phyloP scores from a whole-genome alignment of 345 rosid genomes.

The Linum lewisii region DNA sequence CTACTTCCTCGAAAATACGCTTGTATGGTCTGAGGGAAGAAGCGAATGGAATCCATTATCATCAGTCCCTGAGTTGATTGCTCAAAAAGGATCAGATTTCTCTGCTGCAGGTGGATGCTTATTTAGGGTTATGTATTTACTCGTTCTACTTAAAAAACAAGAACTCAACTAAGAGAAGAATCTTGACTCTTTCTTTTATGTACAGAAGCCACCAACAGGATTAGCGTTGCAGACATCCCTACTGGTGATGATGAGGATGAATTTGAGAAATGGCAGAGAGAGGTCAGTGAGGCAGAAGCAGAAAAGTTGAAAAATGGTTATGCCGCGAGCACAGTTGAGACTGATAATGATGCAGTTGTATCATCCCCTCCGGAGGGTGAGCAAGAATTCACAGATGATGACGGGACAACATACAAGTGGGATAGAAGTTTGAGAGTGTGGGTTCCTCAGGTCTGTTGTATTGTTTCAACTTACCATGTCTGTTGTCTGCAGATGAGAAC shows the following conservation, averaged over 20 bases:
- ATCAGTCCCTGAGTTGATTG: slow-evolving; percentile 50
- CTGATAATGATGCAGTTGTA: slow-evolving; percentile 30
- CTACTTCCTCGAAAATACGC: slow-evolving; percentile 53
- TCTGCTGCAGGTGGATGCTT: slow-evolving; percentile 31
- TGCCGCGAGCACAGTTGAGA: slow-evolving; percentile 23
- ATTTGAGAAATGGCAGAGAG: slow-evolving; percentile 86
- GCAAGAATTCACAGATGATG: slow-evolving; percentile 92
- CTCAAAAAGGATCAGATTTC: slow-evolving; percentile 23
- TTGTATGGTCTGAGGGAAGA: slow-evolving; percentile 84
- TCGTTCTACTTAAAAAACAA: too few relatives aligned
- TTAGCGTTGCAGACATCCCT: slow-evolving; percentile 30
- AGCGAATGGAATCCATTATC: slow-evolving; percentile 79
- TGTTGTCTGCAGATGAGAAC: too few relatives aligned
- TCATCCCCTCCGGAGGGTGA: slow-evolving; percentile 78
- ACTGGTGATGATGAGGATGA: slow-evolving; percentile 45
- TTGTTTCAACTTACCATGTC: background rate
- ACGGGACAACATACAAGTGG: slow-evolving; percentile 88
- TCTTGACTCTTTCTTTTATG: slow-evolving; percentile 9
- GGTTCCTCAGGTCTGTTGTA: slow-evolving; percentile 81
- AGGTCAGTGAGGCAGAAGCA: slow-evolving; percentile 64
- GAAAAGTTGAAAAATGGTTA: slow-evolving; percentile 41
- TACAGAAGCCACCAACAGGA: slow-evolving; percentile 14
- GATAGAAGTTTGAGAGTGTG: slow-evolving; percentile 60
- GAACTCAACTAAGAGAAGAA: background rate
- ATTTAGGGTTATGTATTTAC: background rate